Conservation (phyloP, 2,329 filamentous ascomycete genomes). For the Alternaria brassicae region DNA sequence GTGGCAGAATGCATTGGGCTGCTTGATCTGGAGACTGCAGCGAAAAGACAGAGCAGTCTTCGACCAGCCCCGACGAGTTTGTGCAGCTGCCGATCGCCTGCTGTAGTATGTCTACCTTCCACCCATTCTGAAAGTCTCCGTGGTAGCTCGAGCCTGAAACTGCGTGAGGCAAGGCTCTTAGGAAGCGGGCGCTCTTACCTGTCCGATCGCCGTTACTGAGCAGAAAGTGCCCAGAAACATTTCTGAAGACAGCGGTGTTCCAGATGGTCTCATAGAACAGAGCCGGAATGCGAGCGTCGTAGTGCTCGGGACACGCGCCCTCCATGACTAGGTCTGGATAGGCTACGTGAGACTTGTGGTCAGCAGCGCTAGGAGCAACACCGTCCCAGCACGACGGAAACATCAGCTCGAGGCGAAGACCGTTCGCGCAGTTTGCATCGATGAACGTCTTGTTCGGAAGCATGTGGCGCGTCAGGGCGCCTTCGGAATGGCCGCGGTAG, state of each 20-base stretch:
- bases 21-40: slow-evolving; percentile 13
- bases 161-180: slow-evolving; percentile 5
- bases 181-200: slow-evolving; percentile 12
- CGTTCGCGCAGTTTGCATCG: slow-evolving; percentile 11
- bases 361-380: slow-evolving; percentile 47
- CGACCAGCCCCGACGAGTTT: slow-evolving; percentile 63
- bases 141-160: slow-evolving; percentile 60
- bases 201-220: slow-evolving; percentile 78
- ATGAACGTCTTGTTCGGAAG: slow-evolving; percentile 19
- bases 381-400: slow-evolving; percentile 29
- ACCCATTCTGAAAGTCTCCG: slow-evolving; percentile 71
- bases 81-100: slow-evolving; percentile 71
- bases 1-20: slow-evolving; percentile 1
- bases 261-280: slow-evolving; percentile 89
- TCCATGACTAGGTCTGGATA: slow-evolving; percentile 80
- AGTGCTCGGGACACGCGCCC: slow-evolving; percentile 75
- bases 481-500: slow-evolving; percentile 12
- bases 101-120: slow-evolving; percentile 69
- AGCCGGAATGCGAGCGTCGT: slow-evolving; percentile 71
- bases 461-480: slow-evolving; percentile 9
- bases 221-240: slow-evolving; percentile 72
- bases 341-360: slow-evolving; percentile 72
- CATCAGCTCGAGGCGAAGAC: slow-evolving; percentile 25
- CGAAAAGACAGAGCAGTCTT: slow-evolving; percentile 59
- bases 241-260: slow-evolving; percentile 71